Evolutionary conservation across 2,329 filamentous ascomycete genomes (phyloP), one percentile per base, ranked within the genome.

Genomic region (Alternaria solani): DNA sequence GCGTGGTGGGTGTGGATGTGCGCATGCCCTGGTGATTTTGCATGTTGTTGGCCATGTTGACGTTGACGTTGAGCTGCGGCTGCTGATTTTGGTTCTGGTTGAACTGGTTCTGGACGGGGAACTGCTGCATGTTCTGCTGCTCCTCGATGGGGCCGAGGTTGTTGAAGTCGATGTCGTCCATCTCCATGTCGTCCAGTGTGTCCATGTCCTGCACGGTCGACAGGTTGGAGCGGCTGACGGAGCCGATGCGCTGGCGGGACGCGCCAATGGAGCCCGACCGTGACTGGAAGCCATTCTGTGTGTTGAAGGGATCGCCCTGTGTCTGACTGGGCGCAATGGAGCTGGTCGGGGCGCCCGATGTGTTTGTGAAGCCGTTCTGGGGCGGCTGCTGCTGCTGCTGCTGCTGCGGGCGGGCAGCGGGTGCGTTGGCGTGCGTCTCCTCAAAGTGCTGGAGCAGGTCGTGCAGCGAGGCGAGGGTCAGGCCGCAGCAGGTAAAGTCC

Each of bases 381-480:
- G 81, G 81, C 26, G 84, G 83, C 55, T 82, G 80, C 59, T 84
- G 79, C 26, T 85, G 83, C 51, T 84, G 83, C 55, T 82, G 80
- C 59, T 84, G 79, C 28, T 85, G 83, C 51, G 81, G 77, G 59
- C 82, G 80, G 60, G 83, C 80, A 52, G 83, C 80, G 26, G 86
- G 84, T 64, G 91, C 86, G 65, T 91, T 89, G 16, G 93, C 94
- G 79, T 99, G 95, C 56, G 91, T 88, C 80, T 97, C 94, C 80
- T 99, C 95, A 76, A 97, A 99, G 79, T 99, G 95, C 76, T 97
- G 93, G 47, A 99, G 84, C 47, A 99, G 85, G 75, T 98, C 95
- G 81, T 99, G 95, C 69, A 99, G 87, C 51, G 94, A 96, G 25
- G 94, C 91, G 68, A 97, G 86, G 32, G 90, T 94, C 72, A 92